Percentiles rank a stretch among this genome's conserved stretches.
phyloP scores from a whole-genome alignment of 306 rosid genomes.

The Rosa lucieae region DNA sequence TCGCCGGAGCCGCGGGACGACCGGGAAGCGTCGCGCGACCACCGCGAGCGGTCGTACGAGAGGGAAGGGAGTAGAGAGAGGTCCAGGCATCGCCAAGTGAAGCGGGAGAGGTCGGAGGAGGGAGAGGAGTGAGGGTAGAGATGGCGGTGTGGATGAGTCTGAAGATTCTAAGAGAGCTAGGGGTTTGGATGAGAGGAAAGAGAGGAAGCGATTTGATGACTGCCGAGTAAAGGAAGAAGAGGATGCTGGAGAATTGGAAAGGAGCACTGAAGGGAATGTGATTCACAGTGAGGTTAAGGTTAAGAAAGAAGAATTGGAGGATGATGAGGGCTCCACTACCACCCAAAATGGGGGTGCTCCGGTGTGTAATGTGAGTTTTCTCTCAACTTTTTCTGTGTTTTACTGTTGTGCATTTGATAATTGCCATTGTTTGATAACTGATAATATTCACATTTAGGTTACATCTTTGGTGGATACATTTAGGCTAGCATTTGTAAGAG shows the following conservation, averaged over 20 bases:
- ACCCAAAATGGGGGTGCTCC: conserved; percentile 44
- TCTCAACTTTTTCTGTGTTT: not conserved
- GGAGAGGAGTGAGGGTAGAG: conserved; percentile 46
- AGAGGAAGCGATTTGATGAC: conserved; percentile 53
- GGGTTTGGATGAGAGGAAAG: conserved; percentile 59
- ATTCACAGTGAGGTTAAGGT: too few relatives aligned
- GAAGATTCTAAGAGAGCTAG: conserved; percentile 48
- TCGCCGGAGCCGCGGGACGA: conserved; percentile 31
- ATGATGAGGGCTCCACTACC: conserved; percentile 18
- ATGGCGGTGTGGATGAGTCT: conserved; percentile 31
- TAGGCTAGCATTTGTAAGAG: not conserved
- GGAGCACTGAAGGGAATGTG: not conserved
- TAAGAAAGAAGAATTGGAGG: conserved; percentile 38
- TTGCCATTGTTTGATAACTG: not conserved
- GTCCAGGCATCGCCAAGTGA: conserved; percentile 37
- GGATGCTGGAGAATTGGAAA: not conserved
- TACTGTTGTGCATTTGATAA: not conserved
- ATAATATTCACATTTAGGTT: not conserved
- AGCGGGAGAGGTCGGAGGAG: conserved; percentile 27
- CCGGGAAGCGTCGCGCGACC: conserved; percentile 20
- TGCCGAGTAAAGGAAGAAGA: conserved; percentile 33
- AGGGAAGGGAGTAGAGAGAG: conserved; percentile 58
- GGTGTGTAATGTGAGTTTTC: conserved; percentile 53
- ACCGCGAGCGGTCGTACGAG: conserved; percentile 47
- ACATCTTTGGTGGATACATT: not conserved